These are phyloP conservation scores for Marasmius fiardii DNA, from an alignment of 1,284 basidiomycete genomes.

Conservation along the genomic window DNA sequence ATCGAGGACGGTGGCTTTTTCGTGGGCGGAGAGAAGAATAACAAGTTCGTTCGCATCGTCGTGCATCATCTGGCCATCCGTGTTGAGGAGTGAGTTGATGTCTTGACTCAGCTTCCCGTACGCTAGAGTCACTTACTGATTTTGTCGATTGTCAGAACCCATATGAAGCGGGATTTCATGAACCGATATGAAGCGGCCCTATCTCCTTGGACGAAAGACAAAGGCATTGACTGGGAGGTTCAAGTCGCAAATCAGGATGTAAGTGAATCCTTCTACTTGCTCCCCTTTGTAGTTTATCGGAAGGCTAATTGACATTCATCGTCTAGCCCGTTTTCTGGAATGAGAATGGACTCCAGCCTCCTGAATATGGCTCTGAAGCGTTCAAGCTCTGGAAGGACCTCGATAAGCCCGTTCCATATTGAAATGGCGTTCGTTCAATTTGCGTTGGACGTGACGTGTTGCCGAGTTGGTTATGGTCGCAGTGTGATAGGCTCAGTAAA, in stretches of 20 bases:
- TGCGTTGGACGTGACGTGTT: no score
- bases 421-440: no score
- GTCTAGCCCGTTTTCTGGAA: slow-evolving; percentile 18
- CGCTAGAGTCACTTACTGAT: neutral
- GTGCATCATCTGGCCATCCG: no score
- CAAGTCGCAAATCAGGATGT: slow-evolving; percentile 18
- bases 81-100: no score
- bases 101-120: no score
- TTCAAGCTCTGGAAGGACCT: slow-evolving; percentile 16
- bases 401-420: slow-evolving; percentile 15
- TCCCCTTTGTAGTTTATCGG: neutral
- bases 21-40: no score
- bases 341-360: slow-evolving; percentile 19
- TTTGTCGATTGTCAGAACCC: neutral
- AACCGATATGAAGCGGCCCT: slow-evolving; percentile 17
- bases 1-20: neutral
- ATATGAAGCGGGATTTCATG: slow-evolving; percentile 15
- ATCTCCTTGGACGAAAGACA: slow-evolving; percentile 19
- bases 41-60: no score
- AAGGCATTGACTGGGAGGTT: slow-evolving; percentile 21
- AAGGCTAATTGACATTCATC: neutral
- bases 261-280: slow-evolving; percentile 1
- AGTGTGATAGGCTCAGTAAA: no score
- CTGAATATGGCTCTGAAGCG: slow-evolving; percentile 12
- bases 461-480: no score